A percentile compares a stretch with the other conserved stretches of the same genome.
Evolutionary conservation across 2,329 filamentous ascomycete species (phyloP).

Genomic region (Neonectria punicea): DNA sequence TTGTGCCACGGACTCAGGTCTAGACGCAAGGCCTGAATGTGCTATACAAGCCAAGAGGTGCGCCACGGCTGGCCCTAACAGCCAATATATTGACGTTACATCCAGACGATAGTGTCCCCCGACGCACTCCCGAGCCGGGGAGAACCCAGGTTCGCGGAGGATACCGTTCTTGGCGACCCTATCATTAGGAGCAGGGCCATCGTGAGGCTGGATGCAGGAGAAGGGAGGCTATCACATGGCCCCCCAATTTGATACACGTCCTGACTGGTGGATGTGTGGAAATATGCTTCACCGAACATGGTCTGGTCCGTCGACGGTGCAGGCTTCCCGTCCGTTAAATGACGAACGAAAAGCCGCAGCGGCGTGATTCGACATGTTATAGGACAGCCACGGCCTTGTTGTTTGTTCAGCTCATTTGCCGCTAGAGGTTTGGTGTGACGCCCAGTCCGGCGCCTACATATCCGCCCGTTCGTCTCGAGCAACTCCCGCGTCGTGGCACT

Average conservation of each 20-base stretch:
- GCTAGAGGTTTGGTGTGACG: background rate
- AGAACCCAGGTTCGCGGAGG: constrained; percentile 1
- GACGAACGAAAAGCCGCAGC: background rate
- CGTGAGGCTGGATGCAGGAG: constrained; percentile 33
- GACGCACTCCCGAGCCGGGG: constrained; percentile 16
- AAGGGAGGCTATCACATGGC: constrained; percentile 29
- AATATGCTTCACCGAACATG: background rate
- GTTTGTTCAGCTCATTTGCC: constrained; percentile 6
- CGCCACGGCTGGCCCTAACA: constrained; percentile 29
- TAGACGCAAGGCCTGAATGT: constrained; percentile 4
- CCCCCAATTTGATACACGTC: constrained; percentile 3
- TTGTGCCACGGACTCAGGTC: constrained; percentile 8
- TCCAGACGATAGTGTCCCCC: background rate
- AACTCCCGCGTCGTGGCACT: background rate
- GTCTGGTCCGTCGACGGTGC: constrained; percentile 26
- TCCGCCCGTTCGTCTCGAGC: background rate
- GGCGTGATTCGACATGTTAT: background rate
- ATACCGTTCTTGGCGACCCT: constrained; percentile 8
- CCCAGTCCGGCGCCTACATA: background rate
- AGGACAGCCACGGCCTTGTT: background rate
- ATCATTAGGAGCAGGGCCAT: constrained; percentile 18
- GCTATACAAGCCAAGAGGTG: constrained; percentile 12
- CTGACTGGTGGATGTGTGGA: background rate
- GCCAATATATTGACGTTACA: constrained; percentile 20
- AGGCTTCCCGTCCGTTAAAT: background rate